Evolutionary conservation across 1,139 yeast genomes (phyloP).

Genomic region (Debaryomyces robertsiae): DNA sequence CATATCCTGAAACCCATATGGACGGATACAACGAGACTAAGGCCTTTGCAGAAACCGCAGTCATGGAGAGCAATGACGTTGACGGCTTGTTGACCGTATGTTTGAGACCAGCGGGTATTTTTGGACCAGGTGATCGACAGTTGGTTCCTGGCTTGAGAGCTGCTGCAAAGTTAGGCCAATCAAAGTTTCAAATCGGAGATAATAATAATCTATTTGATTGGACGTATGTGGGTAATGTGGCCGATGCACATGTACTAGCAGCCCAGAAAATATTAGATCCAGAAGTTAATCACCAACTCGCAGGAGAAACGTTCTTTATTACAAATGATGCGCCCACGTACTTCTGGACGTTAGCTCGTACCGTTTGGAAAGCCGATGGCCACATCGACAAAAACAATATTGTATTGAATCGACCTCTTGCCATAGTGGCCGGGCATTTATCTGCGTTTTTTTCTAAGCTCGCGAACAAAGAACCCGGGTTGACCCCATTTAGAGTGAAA

Average conservation of each 20-base stretch:
- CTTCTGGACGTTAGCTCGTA: conserved; percentile 96
- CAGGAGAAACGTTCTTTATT: conserved; percentile 86
- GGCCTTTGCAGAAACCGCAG: conserved; percentile 86
- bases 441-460: conserved; percentile 73
- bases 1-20: conserved; percentile 89
- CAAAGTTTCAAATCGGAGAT: conserved; percentile 91
- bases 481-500: conserved; percentile 92
- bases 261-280: conserved; percentile 69
- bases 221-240: conserved; percentile 99
- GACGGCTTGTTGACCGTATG: conserved; percentile 75
- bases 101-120: conserved; percentile 94
- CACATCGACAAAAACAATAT: conserved; percentile 70
- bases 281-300: conserved; percentile 44
- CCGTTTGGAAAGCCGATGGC: conserved; percentile 97
- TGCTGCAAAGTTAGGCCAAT: conserved; percentile 83
- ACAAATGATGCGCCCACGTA: conserved; percentile 95
- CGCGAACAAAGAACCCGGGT: conserved; percentile 84
- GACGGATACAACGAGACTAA: conserved; percentile 96
- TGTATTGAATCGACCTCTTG: conserved; percentile 71
- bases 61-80: conserved; percentile 65
- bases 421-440: conserved; percentile 76
- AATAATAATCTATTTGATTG: conserved; percentile 93
- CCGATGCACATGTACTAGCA: conserved; percentile 93
- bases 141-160: conserved; percentile 88
- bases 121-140: conserved; percentile 98